These are phyloP conservation scores for Penicillium sp. DNA, from an alignment of 2,329 filamentous ascomycete species.

Conservation along the genomic window DNA sequence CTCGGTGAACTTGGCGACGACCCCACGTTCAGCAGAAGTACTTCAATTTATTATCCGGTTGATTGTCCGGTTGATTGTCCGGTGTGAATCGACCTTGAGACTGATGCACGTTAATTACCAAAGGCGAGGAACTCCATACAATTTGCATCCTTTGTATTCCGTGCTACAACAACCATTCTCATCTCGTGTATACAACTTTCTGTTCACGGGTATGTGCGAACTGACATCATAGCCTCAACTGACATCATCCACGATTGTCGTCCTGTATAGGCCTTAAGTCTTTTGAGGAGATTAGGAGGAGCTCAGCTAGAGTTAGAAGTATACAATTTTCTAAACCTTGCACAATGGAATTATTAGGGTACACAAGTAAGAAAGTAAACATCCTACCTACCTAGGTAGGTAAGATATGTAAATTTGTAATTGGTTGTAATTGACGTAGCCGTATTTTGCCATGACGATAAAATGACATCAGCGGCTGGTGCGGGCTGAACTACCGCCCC, in stretches of 20 bases:
- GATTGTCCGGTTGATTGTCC: not conserved
- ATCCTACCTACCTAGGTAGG: too few species aligned
- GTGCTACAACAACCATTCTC: not conserved
- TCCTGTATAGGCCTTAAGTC: not conserved
- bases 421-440: not conserved
- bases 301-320: not conserved
- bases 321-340: not conserved
- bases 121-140: not conserved
- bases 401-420: too few species aligned
- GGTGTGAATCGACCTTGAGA: not conserved
- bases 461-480: constrained; percentile 26
- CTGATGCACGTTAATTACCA: not conserved
- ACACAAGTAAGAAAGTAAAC: not conserved
- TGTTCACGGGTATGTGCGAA: not conserved
- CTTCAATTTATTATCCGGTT: not conserved
- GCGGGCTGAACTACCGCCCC: not conserved
- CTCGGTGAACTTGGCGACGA: not conserved
- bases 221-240: not conserved
- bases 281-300: not conserved
- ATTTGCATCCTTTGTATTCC: not conserved
- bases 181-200: not conserved
- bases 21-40: not conserved
- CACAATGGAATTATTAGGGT: not conserved
- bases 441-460: not conserved
- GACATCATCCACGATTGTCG: not conserved